Evolutionary conservation across 495 filamentous ascomycete species (phyloP), one percentile per base, ranked within the genome.

Genomic region (Bathelium albidoporum): DNA sequence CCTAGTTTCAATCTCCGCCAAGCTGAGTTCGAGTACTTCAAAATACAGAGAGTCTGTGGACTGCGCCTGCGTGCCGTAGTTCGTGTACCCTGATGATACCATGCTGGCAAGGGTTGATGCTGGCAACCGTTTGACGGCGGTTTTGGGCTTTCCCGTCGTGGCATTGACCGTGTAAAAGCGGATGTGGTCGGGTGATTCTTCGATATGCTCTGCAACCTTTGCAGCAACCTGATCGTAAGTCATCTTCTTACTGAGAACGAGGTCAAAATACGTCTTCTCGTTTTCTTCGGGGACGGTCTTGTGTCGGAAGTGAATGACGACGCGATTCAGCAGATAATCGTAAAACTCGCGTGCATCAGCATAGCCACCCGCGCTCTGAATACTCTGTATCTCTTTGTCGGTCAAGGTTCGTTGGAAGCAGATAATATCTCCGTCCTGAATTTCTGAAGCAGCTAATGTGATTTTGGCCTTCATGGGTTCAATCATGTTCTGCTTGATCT

Each of bases 401-500:
- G 80, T 81, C 34, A 85, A 71, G 16, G 79, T 69, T 62, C 81
- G 82, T 74, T 97, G 93, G 77, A 97, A 96, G 67, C 91, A 96
- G 32, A 99, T 83, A 68, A 99, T 96, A 72, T 99, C 94, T 44
- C 94, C 94, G 71, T 97, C 92, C 70, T 97, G 93, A 45, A 99
- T 89, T 73, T 99, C 94, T 1, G 93, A 91, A 60, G 89, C 85
- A 58, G 89, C 86, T 63, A 99, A 83, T 0, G 90, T 88, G 69
- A 89, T 82, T 73, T 95, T 97, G 0, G 86, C 85, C 72, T 96
- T 97, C 81, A 97, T 90, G 14, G 82, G 78, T 67, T 99, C 94
- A 69, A 99, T 95, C 92, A 97, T 97, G 59, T 83, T 87, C 41
- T 91, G 90, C 73, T 97, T 97, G 76, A 99, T 97, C 74, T 99